These are phyloP conservation scores for Globisporangium recalcitrans DNA, from an alignment of 352 stramenopile genomes.

Conservation along the genomic window DNA sequence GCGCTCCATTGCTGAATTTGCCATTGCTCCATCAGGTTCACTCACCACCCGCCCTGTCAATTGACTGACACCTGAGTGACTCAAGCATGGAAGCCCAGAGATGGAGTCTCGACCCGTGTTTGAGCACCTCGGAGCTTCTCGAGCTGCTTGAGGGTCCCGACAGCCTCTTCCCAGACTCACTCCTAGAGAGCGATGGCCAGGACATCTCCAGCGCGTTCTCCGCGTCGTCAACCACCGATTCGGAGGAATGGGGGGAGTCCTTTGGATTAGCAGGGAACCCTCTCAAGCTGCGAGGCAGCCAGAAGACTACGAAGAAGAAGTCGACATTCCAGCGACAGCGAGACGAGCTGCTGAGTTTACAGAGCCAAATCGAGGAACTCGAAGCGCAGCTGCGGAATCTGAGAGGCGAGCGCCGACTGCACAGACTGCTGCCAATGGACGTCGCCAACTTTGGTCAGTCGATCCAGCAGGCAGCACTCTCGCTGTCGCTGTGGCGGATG, in stretches of 20 bases:
- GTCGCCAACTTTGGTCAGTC: not conserved
- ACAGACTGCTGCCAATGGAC: not conserved
- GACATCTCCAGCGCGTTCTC: not conserved
- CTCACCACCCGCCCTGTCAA: no score
- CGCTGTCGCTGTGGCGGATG: conserved; percentile 5
- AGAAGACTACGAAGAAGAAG: conserved; percentile 4
- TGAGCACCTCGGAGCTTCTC: not conserved
- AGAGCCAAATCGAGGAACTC: not conserved
- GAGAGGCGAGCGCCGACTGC: not conserved
- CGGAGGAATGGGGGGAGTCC: not conserved
- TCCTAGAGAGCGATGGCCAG: no score
- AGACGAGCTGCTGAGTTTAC: conserved; percentile 1
- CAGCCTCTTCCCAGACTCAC: not conserved
- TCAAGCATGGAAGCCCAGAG: no score
- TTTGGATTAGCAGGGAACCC: not conserved
- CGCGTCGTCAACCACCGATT: not conserved
- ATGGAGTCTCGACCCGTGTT: not conserved
- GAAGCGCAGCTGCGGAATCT: not conserved
- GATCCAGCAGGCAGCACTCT: not conserved
- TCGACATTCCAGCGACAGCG: conserved; percentile 11
- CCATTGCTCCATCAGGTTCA: no score
- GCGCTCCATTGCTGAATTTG: no score
- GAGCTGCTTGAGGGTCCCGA: not conserved
- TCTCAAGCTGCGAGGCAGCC: no score
- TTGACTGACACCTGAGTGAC: no score